phyloP scores from a whole-genome alignment of 805 yeast genomes.

The Candida fluviatilis region DNA sequence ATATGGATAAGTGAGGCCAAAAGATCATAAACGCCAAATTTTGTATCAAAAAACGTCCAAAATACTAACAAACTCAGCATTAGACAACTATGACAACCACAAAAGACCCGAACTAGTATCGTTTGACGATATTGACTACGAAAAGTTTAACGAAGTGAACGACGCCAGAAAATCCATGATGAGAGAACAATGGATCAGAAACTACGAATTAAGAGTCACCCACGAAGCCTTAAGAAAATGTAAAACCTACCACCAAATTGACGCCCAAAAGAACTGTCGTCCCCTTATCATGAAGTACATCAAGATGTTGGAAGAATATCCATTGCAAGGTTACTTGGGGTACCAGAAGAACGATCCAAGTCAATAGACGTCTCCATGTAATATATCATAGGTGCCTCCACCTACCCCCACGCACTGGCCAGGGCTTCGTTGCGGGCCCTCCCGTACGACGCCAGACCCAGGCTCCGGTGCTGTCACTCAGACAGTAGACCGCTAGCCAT shows the following conservation, averaged over 20 bases:
- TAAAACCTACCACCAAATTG: slow-evolving; percentile 53
- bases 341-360: slow-evolving; percentile 82
- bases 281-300: slow-evolving; percentile 73
- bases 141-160: slow-evolving; percentile 56
- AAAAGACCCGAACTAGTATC: slow-evolving; percentile 68
- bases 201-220: slow-evolving; percentile 60
- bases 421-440: too few relatives aligned
- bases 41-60: too few relatives aligned
- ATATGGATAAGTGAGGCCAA: too few relatives aligned
- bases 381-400: too few relatives aligned
- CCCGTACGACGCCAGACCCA: too few relatives aligned
- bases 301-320: slow-evolving; percentile 68
- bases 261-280: slow-evolving; percentile 68
- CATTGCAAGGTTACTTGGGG: slow-evolving; percentile 72
- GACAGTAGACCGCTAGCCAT: too few relatives aligned
- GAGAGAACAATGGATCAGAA: slow-evolving; percentile 76
- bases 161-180: slow-evolving; percentile 74
- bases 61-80: neutral
- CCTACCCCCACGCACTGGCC: too few relatives aligned
- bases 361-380: neutral
- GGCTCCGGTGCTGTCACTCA: too few relatives aligned
- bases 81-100: slow-evolving; percentile 36
- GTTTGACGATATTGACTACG: slow-evolving; percentile 78
- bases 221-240: slow-evolving; percentile 77
- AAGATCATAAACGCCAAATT: too few relatives aligned